These are phyloP conservation scores for Colletotrichum viniferum DNA, from an alignment of 2,329 filamentous ascomycete genomes.

Conservation along the genomic window DNA sequence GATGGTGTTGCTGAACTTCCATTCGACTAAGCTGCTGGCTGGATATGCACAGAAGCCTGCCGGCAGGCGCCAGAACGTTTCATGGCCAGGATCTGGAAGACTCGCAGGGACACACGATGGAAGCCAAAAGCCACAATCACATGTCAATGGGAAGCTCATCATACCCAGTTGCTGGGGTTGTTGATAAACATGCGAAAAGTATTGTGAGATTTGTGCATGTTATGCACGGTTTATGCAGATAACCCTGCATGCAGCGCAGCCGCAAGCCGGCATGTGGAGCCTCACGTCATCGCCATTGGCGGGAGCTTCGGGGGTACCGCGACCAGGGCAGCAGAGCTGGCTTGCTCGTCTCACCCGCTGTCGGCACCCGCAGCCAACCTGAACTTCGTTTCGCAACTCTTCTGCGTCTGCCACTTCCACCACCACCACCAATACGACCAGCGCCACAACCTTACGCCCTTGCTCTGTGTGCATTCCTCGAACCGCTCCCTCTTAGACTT, in stretches of 20 bases:
- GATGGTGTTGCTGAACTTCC: neutral
- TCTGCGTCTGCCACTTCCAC: neutral
- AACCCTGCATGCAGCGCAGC: neutral
- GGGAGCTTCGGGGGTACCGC: conserved; percentile 3
- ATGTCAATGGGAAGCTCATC: neutral
- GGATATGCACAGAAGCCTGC: neutral
- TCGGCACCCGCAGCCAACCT: neutral
- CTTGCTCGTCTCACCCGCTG: neutral
- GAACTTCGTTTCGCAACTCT: conserved; percentile 14
- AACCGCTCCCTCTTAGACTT: conserved; percentile 5
- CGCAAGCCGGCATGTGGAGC: conserved; percentile 9
- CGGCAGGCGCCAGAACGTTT: neutral
- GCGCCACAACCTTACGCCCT: neutral
- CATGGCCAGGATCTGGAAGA: neutral
- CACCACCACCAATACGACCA: neutral
- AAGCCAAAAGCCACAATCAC: neutral
- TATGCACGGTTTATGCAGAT: neutral
- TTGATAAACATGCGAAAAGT: neutral
- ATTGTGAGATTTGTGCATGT: neutral
- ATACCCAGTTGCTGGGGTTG: neutral
- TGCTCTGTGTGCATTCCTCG: conserved; percentile 7
- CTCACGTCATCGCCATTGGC: conserved; percentile 20
- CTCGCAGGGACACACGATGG: neutral
- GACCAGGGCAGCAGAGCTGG: conserved; percentile 3
- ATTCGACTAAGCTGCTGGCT: neutral